Evolutionary conservation across 2,329 filamentous ascomycete species (phyloP).

Genomic region (Xylariaceae sp.): DNA sequence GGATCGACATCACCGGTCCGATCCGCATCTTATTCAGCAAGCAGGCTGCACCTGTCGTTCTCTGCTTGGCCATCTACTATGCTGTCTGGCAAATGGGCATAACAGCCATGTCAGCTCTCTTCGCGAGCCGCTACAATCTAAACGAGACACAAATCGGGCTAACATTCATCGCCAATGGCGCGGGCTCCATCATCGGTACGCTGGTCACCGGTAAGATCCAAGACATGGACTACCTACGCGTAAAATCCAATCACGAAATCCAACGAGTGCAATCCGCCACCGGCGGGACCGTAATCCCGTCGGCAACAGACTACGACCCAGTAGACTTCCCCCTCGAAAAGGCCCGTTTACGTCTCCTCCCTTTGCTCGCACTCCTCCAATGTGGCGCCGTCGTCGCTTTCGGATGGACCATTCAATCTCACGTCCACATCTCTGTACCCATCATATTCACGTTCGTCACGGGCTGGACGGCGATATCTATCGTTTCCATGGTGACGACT

Average conservation of each 20-base stretch:
- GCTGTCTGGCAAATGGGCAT: constrained; percentile 52
- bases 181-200: constrained; percentile 49
- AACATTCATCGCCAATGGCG: constrained; percentile 50
- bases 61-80: constrained; percentile 47
- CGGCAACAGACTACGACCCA: constrained; percentile 6
- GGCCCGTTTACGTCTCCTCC: constrained; percentile 45
- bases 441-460: constrained; percentile 47
- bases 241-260: constrained; percentile 31
- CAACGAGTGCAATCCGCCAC: constrained; percentile 1
- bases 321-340: constrained; percentile 42
- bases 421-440: constrained; percentile 43
- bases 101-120: constrained; percentile 46
- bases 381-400: constrained; percentile 44
- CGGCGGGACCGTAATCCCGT: background rate
- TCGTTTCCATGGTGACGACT: constrained; percentile 44
- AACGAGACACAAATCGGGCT: constrained; percentile 42
- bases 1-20: constrained; percentile 40
- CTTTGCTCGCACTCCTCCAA: constrained; percentile 40
- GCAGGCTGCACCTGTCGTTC: constrained; percentile 39
- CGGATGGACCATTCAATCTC: constrained; percentile 47
- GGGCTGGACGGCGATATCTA: constrained; percentile 47
- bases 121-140: constrained; percentile 39
- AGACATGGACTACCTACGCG: constrained; percentile 44
- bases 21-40: constrained; percentile 43
- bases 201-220: constrained; percentile 47